Conservation (phyloP, 2,329 filamentous ascomycete species). For the Plenodomus lindquistii region DNA sequence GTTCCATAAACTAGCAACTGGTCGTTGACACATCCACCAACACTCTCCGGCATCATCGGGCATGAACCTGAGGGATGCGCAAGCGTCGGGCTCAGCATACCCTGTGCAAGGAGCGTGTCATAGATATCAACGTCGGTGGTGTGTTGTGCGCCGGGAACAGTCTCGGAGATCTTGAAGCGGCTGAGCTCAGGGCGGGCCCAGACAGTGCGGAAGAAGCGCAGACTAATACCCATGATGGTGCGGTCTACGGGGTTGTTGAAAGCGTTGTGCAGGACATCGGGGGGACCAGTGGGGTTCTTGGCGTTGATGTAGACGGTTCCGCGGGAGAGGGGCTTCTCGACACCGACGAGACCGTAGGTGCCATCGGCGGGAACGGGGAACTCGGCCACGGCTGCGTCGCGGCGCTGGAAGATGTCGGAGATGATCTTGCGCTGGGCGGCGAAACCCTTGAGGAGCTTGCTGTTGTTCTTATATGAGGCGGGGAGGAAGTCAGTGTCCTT, state of each 20-base stretch:
- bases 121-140: constrained; percentile 28
- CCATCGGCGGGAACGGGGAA: constrained; percentile 43
- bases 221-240: constrained; percentile 34
- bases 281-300: constrained; percentile 33
- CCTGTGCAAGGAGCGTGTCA: constrained; percentile 19
- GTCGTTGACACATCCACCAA: constrained; percentile 33
- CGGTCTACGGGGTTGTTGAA: constrained; percentile 33
- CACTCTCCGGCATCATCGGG: constrained; percentile 31
- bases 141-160: constrained; percentile 25
- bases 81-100: constrained; percentile 28
- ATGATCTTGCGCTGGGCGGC: constrained; percentile 28
- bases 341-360: constrained; percentile 26
- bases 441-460: constrained; percentile 25
- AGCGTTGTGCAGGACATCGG: constrained; percentile 29
- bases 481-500: constrained; percentile 27
- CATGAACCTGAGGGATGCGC: constrained; percentile 37
- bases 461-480: constrained; percentile 24
- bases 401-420: constrained; percentile 24
- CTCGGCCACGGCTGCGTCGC: constrained; percentile 27
- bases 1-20: constrained; percentile 37
- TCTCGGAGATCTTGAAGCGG: constrained; percentile 26
- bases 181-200: constrained; percentile 32
- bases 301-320: constrained; percentile 42
- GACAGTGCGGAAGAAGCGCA: constrained; percentile 40
- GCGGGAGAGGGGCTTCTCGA: constrained; percentile 39